Percentiles rank a stretch among this genome's conserved stretches.
phyloP scores from a whole-genome alignment of 1,139 yeast species.

The Yamadazyma aaseri region DNA sequence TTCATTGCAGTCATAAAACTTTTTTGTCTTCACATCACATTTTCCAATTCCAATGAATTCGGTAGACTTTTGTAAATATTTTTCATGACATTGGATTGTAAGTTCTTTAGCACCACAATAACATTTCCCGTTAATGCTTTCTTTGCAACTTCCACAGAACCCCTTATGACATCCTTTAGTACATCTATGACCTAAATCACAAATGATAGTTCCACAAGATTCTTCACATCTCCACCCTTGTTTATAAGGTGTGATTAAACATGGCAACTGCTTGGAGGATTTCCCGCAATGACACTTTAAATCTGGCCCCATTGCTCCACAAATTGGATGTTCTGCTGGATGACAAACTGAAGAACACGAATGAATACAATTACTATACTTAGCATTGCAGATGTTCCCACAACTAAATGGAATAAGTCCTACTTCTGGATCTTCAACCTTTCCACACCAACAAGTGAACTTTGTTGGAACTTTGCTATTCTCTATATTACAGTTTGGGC shows the following conservation, averaged over 20 bases:
- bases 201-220: constrained; percentile 61
- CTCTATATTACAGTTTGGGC: constrained; percentile 78
- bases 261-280: constrained; percentile 63
- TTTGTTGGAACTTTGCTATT: constrained; percentile 53
- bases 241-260: constrained; percentile 66
- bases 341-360: constrained; percentile 77
- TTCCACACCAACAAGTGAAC: constrained; percentile 92
- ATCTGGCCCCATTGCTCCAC: constrained; percentile 75
- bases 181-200: constrained; percentile 71
- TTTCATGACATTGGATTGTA: constrained; percentile 50
- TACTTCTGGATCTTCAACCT: constrained; percentile 61
- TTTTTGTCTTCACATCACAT: constrained; percentile 54
- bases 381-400: constrained; percentile 73
- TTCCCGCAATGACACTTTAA: constrained; percentile 78
- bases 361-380: constrained; percentile 64
- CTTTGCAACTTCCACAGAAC: constrained; percentile 69
- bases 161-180: constrained; percentile 58
- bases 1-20: constrained; percentile 61
- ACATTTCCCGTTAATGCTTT: constrained; percentile 46
- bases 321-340: constrained; percentile 84
- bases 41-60: constrained; percentile 63
- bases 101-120: constrained; percentile 67
- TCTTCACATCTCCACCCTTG: constrained; percentile 70
- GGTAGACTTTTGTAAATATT: constrained; percentile 28
- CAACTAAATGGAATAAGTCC: constrained; percentile 78